Evolutionary conservation across 2,329 filamentous ascomycete species (phyloP).

Genomic region (Microdochium paspali): DNA sequence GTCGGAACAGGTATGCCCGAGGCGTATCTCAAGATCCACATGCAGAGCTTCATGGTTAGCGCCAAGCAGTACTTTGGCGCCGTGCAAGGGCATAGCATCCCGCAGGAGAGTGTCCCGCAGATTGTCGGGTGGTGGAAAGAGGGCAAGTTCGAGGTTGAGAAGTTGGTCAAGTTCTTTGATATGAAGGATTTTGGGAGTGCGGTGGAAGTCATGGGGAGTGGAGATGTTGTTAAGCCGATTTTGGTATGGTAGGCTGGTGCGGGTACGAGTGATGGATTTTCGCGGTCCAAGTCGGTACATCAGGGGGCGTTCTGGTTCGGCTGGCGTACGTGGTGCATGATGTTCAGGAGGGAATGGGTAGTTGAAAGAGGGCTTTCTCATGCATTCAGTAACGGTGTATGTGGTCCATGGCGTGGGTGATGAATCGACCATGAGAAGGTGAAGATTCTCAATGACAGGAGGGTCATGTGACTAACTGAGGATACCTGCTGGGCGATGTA

Average conservation of each 20-base stretch:
- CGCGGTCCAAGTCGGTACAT: no score
- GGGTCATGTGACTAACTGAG: no score
- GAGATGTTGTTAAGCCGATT: constrained; percentile 9
- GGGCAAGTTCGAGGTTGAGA: constrained; percentile 23
- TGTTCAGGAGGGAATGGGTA: no score
- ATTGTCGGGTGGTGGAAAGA: constrained; percentile 18
- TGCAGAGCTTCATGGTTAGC: constrained; percentile 12
- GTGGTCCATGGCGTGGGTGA: no score
- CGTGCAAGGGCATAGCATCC: constrained; percentile 18
- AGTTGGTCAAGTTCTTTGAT: constrained; percentile 18
- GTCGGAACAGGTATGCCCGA: constrained; percentile 21
- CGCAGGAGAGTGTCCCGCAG: constrained; percentile 19
- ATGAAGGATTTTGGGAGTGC: constrained; percentile 13
- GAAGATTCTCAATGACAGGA: no score
- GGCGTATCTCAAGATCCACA: constrained; percentile 14
- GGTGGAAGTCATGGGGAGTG: constrained; percentile 11
- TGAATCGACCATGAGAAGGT: no score
- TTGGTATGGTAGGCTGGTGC: constrained; percentile 6
- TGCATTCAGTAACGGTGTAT: no score
- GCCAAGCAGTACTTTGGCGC: constrained; percentile 21
- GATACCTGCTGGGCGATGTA: no score
- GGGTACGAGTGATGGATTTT: no score
- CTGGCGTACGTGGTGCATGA: no score
- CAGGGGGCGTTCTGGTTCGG: no score
- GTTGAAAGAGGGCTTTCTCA: no score